Evolutionary conservation across 805 yeast species (phyloP).

Genomic region (Candida hungchunana): DNA sequence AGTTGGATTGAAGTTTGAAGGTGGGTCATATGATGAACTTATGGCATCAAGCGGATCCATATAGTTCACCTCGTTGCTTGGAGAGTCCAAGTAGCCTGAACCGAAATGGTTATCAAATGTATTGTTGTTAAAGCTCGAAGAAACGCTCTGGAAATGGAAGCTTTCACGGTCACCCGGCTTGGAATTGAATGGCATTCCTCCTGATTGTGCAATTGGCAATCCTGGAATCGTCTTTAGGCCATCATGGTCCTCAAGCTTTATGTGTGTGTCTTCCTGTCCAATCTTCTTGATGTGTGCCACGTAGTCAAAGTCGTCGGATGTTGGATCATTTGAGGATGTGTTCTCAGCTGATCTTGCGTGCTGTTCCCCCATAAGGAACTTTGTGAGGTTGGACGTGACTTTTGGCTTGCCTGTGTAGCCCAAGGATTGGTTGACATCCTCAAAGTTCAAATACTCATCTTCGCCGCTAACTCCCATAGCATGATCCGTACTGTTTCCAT

Average conservation of each 20-base stretch:
- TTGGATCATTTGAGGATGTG: constrained; percentile 33
- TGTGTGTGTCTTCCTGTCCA: constrained; percentile 36
- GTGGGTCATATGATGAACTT: constrained; percentile 25
- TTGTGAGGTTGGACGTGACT: constrained; percentile 25
- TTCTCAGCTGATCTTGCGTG: not conserved
- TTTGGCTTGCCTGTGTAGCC: constrained; percentile 8
- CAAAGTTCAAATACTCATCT: constrained; percentile 25
- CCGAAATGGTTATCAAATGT: constrained; percentile 10
- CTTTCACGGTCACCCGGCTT: constrained; percentile 3
- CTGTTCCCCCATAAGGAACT: constrained; percentile 18
- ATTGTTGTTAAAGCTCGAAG: constrained; percentile 13
- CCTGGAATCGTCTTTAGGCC: constrained; percentile 10
- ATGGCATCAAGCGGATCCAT: constrained; percentile 26
- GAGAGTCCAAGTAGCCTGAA: constrained; percentile 24
- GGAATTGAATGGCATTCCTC: too few species aligned
- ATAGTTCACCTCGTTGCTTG: constrained; percentile 22
- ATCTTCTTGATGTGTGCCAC: constrained; percentile 59
- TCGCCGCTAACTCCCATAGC: too few species aligned
- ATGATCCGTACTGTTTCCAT: too few species aligned
- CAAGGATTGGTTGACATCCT: constrained; percentile 6
- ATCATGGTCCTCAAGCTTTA: constrained; percentile 1
- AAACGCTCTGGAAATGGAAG: constrained; percentile 9
- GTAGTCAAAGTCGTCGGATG: constrained; percentile 56
- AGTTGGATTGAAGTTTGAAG: constrained; percentile 19
- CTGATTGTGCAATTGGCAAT: too few species aligned